Evolutionary conservation across 345 rosid species (phyloP), one percentile per base, ranked within the genome.

Genomic region (Arabidopsis thaliana): DNA sequence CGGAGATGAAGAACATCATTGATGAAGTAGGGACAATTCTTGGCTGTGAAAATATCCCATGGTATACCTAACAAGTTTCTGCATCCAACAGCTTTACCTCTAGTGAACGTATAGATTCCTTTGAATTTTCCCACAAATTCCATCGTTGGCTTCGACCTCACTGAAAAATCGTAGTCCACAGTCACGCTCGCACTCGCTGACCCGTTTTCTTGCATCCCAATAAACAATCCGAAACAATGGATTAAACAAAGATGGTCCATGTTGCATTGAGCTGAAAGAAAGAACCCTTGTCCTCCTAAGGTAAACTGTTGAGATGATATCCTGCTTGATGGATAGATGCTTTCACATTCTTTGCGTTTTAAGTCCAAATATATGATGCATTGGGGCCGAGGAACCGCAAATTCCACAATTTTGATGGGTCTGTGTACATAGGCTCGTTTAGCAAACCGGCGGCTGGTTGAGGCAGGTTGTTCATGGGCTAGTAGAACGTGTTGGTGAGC

Each of bases 311-410:
- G 89, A 42, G 95, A 91, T 78, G 78, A 79, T n/a, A 90, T 76
- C 65, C 83, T 77, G 11, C 87, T 83, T 1, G 91, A 58, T 30
- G 90, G 95, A 73, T 83, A 85, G 1, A 91, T 81, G 40, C 79
- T 65, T 1, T 20, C 30, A 44, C 95, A 90, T 79, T 91, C 95
- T 76, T 85, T 88, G 2, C 79, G 85, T 69, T 86, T 88, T 60
- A 94, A 82, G 81, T 94, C 92, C 20, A 91, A 81, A 84, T 91
- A 90, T 34, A 90, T 92, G 37, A 91, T 66, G 79, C 97, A 90
- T 24, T 88, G 95, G 45, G 72, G 89, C 34, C 78, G 76, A 6
- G 97, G 96, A 50, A 45, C 73, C 78, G 88, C 93, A 57, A 94
- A 87, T 70, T 89, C 91, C 65, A 94, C 86, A 49, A 87, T 85